These are phyloP conservation scores for Russula abietina DNA, from an alignment of 768 basidiomycete genomes.

Conservation along the genomic window DNA sequence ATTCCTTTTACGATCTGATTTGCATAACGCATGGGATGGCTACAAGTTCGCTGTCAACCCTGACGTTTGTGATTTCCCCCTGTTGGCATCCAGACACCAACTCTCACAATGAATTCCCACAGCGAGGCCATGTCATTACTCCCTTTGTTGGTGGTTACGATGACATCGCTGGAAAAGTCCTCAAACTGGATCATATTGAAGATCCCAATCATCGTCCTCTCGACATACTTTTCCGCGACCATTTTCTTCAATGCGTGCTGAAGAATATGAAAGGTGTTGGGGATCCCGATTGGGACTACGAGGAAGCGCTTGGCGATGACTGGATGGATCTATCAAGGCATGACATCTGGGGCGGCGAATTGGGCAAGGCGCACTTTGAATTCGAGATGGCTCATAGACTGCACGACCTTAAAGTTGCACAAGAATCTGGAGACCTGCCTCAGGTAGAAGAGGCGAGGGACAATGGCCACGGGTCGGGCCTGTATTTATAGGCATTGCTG, in stretches of 20 bases:
- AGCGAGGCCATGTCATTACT: background rate
- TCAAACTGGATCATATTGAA: background rate
- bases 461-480: too few relatives aligned
- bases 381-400: background rate
- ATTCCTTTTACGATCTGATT: background rate
- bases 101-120: background rate
- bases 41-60: background rate
- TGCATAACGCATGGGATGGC: background rate
- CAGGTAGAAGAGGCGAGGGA: too few relatives aligned
- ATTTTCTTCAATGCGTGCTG: conserved; percentile 4
- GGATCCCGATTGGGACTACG: background rate
- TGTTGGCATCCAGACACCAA: too few relatives aligned
- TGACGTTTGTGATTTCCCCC: background rate
- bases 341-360: background rate
- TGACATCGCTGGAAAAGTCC: conserved; percentile 3
- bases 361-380: background rate
- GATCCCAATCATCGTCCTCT: background rate
- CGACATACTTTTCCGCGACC: background rate
- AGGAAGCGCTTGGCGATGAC: background rate
- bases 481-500: too few relatives aligned
- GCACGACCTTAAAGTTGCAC: background rate
- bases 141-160: background rate
- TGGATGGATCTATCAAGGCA: background rate
- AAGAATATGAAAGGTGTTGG: conserved; percentile 6
- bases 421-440: too few relatives aligned